Evolutionary conservation across 352 stramenopile species (phyloP), one percentile per base, ranked within the genome.

Genomic region (Pythium aristosporum): DNA sequence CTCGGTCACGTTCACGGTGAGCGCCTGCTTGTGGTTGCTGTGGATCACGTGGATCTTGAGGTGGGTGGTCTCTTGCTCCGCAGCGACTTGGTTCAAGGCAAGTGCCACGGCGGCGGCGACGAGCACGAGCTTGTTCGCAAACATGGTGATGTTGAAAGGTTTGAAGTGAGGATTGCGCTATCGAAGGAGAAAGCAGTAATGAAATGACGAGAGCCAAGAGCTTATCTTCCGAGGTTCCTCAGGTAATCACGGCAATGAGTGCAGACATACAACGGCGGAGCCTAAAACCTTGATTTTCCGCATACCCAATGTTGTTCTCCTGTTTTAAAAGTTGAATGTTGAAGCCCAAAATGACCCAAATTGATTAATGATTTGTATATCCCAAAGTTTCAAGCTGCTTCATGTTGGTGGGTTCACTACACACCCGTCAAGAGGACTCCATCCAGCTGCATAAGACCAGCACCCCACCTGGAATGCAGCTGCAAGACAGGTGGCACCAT

Each of bases 101-200:
- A 69, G 54, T 21, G 65, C 65, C 42, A 67, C 59, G 18, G 58
- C 56, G 51, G 65, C 59, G 11, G 65, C 65, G 42, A 72, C 61
- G 18, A 72, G 43, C 4, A 72, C 34, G 54, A 72, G 59, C 65
- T 72, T 72, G 52, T 68, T 72, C 47, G 42, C 49, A 48, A 72
- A 67, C 64, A 67, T 71, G 4, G 18, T 63, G 34, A 15, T 12
- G 56, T 46, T 32, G n/a, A 21, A 23, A 32, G 37, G 23, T 21
- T 18, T 32, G 20, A 10, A 42, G 18, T 12, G 55, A 28, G 16
- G 55, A 23, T 12, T 63, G 47, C 4, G 47, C 9, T n/a, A 12
- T 21, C 6, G 30, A 28, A 34, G 34, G 57, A 47, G 41, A 56
- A 54, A 49, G 34, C n/a, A 18, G 36, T 30, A 63, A 47, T 63